A percentile compares a stretch with the other conserved stretches of the same genome.
Evolutionary conservation across 257 asterid species (phyloP).

Genomic region (Solanum megistacrolobum): DNA sequence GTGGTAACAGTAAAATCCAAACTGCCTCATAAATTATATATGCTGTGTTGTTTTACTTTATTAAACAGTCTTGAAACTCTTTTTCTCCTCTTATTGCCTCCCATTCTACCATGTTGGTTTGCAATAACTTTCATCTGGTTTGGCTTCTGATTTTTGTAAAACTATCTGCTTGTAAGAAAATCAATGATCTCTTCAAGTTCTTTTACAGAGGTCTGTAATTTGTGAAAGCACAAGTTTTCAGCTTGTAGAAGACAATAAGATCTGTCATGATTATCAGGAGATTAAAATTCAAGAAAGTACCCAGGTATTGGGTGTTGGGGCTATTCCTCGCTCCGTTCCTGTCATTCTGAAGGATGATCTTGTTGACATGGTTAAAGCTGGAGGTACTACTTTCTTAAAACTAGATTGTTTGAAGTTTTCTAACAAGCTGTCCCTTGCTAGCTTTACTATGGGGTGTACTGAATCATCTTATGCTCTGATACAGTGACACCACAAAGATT

Average conservation of each 20-base stretch:
- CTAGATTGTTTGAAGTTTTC: not conserved
- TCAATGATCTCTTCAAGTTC: not conserved
- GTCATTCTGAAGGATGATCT: constrained; percentile 92
- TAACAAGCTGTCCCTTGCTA: not conserved
- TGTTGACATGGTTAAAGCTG: constrained; percentile 94
- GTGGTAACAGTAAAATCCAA: not conserved
- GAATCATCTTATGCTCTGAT: not conserved
- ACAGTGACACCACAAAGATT: not conserved
- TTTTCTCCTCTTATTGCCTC: not conserved
- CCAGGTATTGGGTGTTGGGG: constrained; percentile 94
- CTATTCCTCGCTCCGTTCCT: constrained; percentile 94
- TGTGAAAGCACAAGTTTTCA: constrained; percentile 88
- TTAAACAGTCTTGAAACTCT: not conserved
- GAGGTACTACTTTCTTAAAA: constrained; percentile 45
- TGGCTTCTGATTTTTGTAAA: not conserved
- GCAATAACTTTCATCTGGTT: not conserved
- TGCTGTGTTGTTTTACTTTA: not conserved
- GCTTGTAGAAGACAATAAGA: constrained; percentile 62
- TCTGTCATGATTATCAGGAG: constrained; percentile 96
- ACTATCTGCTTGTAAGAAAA: not conserved
- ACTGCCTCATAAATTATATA: not conserved
- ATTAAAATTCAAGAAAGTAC: constrained; percentile 94
- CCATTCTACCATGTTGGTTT: not conserved
- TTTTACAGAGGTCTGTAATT: constrained; percentile 15
- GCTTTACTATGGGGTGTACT: not conserved